phyloP scores from a whole-genome alignment of 202 grass and related monocot species.

The Setaria viridis region DNA sequence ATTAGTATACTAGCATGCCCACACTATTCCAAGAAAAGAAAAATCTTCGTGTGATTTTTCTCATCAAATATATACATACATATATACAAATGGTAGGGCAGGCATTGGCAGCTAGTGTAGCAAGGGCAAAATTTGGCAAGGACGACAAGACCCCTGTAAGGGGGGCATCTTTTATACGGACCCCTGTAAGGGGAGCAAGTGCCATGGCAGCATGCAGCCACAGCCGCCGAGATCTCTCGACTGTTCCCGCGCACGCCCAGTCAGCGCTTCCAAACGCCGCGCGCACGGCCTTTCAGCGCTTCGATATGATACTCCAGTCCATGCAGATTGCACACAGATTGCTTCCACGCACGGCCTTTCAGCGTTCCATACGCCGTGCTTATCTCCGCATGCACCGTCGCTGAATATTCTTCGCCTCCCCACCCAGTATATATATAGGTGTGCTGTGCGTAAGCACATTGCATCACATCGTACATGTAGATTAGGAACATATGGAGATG shows the following conservation, averaged over 20 bases:
- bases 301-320: too few relatives aligned
- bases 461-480: not conserved
- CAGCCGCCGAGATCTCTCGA: not conserved
- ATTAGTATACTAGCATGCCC: too few relatives aligned
- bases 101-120: too few relatives aligned
- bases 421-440: not conserved
- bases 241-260: not conserved
- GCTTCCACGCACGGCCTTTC: not conserved
- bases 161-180: not conserved
- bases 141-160: too few relatives aligned
- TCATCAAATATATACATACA: too few relatives aligned
- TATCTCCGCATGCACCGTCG: not conserved
- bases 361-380: not conserved
- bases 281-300: too few relatives aligned
- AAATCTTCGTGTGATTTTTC: too few relatives aligned
- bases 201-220: not conserved
- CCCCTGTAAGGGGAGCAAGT: not conserved
- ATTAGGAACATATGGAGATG: not conserved
- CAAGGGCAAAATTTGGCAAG: too few relatives aligned
- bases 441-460: not conserved
- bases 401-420: not conserved
- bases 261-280: not conserved
- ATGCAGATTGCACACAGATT: too few relatives aligned
- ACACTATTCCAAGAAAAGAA: too few relatives aligned
- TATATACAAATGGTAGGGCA: too few relatives aligned